These are phyloP conservation scores for Toxicodendron radicans DNA, from an alignment of 345 rosid species.

Conservation along the genomic window DNA sequence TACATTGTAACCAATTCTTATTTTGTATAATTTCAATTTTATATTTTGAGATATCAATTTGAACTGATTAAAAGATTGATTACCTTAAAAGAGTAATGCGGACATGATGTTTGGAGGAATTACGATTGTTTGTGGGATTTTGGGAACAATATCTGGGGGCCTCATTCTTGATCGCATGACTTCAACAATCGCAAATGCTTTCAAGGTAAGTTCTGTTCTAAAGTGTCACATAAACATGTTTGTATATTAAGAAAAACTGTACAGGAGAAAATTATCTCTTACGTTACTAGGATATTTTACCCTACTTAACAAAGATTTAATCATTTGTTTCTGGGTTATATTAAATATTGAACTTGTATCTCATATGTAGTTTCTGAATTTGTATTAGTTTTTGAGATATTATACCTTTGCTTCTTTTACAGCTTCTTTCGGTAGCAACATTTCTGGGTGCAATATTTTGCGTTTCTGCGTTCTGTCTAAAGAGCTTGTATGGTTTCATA, in stretches of 20 bases:
- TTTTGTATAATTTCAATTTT: background rate
- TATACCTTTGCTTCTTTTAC: conserved; percentile 28
- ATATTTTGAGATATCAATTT: background rate
- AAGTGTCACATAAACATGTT: background rate
- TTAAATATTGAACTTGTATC: background rate
- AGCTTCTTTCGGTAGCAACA: conserved; percentile 83
- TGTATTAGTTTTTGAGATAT: background rate
- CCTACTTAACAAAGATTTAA: background rate
- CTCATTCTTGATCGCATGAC: conserved; percentile 63
- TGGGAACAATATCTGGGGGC: conserved; percentile 89
- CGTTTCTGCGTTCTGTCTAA: conserved; percentile 77
- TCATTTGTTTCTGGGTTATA: background rate
- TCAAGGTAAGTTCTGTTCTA: conserved; percentile 56
- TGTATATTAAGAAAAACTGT: background rate
- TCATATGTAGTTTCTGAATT: background rate
- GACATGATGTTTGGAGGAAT: conserved; percentile 93
- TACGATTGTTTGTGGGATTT: conserved; percentile 79
- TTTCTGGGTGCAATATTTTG: conserved; percentile 80
- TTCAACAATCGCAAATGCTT: conserved; percentile 82
- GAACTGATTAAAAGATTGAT: conserved; percentile 8
- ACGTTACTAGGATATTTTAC: background rate
- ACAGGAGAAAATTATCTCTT: background rate
- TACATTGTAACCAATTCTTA: background rate
- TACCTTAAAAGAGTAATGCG: conserved; percentile 56
- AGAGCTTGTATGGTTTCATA: conserved; percentile 69